phyloP scores from a whole-genome alignment of 805 yeast species.

The Starmerella geochares region DNA sequence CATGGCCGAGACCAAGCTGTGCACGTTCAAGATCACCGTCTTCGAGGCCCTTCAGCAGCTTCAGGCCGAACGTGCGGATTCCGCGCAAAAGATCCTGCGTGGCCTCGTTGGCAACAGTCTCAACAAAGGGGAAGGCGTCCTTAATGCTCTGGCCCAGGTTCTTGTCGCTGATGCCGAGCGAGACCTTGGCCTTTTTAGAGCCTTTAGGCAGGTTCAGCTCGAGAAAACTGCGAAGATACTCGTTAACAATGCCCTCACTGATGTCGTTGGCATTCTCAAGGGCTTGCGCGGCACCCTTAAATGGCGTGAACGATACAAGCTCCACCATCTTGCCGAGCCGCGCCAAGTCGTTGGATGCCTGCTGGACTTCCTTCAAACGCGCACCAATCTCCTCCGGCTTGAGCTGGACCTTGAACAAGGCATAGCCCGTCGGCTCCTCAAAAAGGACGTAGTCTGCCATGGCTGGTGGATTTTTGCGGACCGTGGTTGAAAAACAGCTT shows the following conservation, averaged over 20 bases:
- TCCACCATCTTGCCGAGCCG: slow-evolving; percentile 87
- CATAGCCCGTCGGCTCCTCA: slow-evolving; percentile 98
- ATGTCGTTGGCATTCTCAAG: slow-evolving; percentile 96
- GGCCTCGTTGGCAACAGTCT: slow-evolving; percentile 80
- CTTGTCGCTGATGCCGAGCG: slow-evolving; percentile 85
- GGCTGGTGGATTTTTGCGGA: slow-evolving; percentile 20
- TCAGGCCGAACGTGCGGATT: slow-evolving; percentile 78
- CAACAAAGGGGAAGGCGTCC: slow-evolving; percentile 78
- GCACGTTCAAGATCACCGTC: slow-evolving; percentile 96
- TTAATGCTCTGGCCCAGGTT: slow-evolving; percentile 94
- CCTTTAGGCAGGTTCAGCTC: slow-evolving; percentile 85
- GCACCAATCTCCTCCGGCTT: slow-evolving; percentile 93
- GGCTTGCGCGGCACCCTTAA: slow-evolving; percentile 99
- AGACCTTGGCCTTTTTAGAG: slow-evolving; percentile 47
- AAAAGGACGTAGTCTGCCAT: slow-evolving; percentile 86
- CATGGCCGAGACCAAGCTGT: slow-evolving; percentile 97
- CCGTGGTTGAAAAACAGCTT: neutral
- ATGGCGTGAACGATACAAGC: slow-evolving; percentile 91
- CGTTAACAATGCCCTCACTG: slow-evolving; percentile 92
- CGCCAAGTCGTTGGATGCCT: slow-evolving; percentile 73
- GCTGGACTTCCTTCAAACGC: slow-evolving; percentile 86
- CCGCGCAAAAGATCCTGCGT: slow-evolving; percentile 95
- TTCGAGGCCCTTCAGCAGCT: slow-evolving; percentile 81
- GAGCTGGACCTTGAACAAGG: slow-evolving; percentile 82
- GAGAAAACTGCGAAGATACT: slow-evolving; percentile 75